A percentile compares a stretch with the other conserved stretches of the same genome.
phyloP scores from a whole-genome alignment of 257 asterid genomes.

The Rehmannia glutinosa region DNA sequence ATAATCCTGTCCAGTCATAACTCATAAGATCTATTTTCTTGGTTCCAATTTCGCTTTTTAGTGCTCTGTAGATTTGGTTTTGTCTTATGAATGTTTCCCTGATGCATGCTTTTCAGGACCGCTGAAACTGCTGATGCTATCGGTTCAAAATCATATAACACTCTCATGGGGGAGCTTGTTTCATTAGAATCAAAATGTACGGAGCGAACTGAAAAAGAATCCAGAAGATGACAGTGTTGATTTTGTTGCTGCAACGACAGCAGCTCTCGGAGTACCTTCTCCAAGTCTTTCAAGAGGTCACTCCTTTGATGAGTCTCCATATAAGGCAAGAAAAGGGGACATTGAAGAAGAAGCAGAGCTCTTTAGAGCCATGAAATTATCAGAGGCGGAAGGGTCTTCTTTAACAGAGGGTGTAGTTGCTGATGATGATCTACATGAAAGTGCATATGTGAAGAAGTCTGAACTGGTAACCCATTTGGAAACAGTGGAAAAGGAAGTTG shows the following conservation, averaged over 20 bases:
- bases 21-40: conserved; percentile 4
- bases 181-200: conserved; percentile 56
- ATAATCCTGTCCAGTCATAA: not conserved
- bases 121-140: conserved; percentile 72
- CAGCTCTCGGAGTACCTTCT: conserved; percentile 93
- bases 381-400: conserved; percentile 43
- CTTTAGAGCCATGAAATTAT: conserved; percentile 49
- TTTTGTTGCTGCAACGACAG: conserved; percentile 96
- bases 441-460: conserved; percentile 21
- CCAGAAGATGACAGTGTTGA: conserved; percentile 74
- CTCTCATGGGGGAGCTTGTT: conserved; percentile 90
- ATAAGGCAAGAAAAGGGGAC: conserved; percentile 63
- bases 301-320: conserved; percentile 70
- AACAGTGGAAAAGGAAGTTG: conserved; percentile 21
- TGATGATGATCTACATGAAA: conserved; percentile 31
- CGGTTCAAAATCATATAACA: conserved; percentile 86
- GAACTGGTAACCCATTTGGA: conserved; percentile 29
- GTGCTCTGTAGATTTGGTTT: not conserved
- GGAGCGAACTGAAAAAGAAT: conserved; percentile 36
- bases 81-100: conserved; percentile 19
- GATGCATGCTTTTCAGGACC: conserved; percentile 48
- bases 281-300: conserved; percentile 83
- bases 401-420: conserved; percentile 23
- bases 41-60: conserved; percentile 5
- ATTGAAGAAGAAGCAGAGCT: conserved; percentile 82